Conservation (phyloP, 2,329 filamentous ascomycete genomes). For the Aquanectria penicillioides region DNA sequence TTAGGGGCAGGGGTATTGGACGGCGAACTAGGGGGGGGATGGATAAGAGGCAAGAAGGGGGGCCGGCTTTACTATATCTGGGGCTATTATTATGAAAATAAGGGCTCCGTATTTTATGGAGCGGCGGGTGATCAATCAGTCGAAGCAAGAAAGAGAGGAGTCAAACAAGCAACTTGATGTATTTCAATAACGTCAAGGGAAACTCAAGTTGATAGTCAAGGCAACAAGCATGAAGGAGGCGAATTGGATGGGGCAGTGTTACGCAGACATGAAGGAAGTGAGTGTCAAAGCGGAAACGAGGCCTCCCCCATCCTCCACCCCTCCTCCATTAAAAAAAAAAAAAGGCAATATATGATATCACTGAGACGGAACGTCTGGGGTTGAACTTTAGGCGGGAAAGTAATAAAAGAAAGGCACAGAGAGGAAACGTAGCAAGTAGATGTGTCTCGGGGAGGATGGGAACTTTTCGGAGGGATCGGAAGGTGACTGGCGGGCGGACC, state of each 20-base stretch:
- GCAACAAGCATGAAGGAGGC: background rate
- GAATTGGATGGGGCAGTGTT: background rate
- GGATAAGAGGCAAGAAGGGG: slow-evolving; percentile 13
- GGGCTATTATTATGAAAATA: slow-evolving; percentile 9
- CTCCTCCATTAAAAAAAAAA: too few species aligned
- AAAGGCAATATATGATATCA: too few species aligned
- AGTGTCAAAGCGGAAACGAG: background rate
- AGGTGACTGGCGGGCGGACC: slow-evolving; percentile 26
- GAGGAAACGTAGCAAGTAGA: background rate
- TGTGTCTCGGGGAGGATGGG: slow-evolving; percentile 17
- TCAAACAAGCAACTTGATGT: background rate
- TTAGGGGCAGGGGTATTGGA: slow-evolving; percentile 22
- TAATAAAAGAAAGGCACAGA: background rate
- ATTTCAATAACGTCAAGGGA: background rate
- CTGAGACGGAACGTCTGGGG: too few species aligned
- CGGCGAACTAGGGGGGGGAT: slow-evolving; percentile 19
- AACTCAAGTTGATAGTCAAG: slow-evolving; percentile 2
- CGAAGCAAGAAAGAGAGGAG: background rate
- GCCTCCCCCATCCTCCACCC: background rate
- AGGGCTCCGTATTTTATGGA: background rate
- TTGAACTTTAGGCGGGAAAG: too few species aligned
- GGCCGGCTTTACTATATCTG: slow-evolving; percentile 19
- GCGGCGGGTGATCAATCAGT: background rate
- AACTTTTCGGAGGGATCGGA: slow-evolving; percentile 13
- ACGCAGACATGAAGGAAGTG: background rate